phyloP scores from a whole-genome alignment of 2,329 filamentous ascomycete species.

The Pezicula rhizophila region DNA sequence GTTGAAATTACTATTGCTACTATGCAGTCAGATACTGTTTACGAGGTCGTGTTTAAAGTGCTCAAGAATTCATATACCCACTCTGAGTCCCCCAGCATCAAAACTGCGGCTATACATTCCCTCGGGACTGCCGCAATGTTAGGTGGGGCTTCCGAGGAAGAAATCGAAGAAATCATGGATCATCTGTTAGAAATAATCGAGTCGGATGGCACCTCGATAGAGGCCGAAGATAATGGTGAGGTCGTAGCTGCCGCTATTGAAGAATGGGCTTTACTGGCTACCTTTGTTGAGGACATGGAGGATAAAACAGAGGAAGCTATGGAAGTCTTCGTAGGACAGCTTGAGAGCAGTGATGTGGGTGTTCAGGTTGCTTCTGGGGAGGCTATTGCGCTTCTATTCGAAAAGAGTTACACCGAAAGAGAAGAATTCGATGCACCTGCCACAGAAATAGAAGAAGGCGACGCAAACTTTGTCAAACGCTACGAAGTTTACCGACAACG shows the following conservation, averaged over 20 bases:
- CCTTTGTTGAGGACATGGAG: slow-evolving; percentile 60
- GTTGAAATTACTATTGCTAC: slow-evolving; percentile 60
- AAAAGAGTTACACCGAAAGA: slow-evolving; percentile 47
- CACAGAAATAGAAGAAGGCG: slow-evolving; percentile 36
- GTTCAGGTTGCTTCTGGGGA: slow-evolving; percentile 68
- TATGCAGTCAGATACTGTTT: slow-evolving; percentile 52
- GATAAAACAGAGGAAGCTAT: slow-evolving; percentile 57
- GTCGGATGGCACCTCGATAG: slow-evolving; percentile 59
- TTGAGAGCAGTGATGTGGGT: slow-evolving; percentile 52
- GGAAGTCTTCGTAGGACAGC: slow-evolving; percentile 64
- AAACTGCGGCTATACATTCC: slow-evolving; percentile 61
- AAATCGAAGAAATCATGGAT: slow-evolving; percentile 58
- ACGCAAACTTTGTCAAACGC: slow-evolving; percentile 44
- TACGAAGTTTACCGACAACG: slow-evolving; percentile 63
- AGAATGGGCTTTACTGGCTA: slow-evolving; percentile 64
- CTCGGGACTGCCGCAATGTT: slow-evolving; percentile 58
- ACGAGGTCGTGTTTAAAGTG: slow-evolving; percentile 47
- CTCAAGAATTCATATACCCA: slow-evolving; percentile 56
- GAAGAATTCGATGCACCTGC: slow-evolving; percentile 39
- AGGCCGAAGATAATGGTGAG: slow-evolving; percentile 53
- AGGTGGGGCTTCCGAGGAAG: slow-evolving; percentile 57
- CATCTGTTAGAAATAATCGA: slow-evolving; percentile 62
- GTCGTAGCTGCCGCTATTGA: slow-evolving; percentile 61
- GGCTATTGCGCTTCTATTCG: slow-evolving; percentile 65
- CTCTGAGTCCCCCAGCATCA: slow-evolving; percentile 48